Evolutionary conservation across 768 basidiomycete genomes (phyloP).

Genomic region (Tricholoma hemisulphureum): DNA sequence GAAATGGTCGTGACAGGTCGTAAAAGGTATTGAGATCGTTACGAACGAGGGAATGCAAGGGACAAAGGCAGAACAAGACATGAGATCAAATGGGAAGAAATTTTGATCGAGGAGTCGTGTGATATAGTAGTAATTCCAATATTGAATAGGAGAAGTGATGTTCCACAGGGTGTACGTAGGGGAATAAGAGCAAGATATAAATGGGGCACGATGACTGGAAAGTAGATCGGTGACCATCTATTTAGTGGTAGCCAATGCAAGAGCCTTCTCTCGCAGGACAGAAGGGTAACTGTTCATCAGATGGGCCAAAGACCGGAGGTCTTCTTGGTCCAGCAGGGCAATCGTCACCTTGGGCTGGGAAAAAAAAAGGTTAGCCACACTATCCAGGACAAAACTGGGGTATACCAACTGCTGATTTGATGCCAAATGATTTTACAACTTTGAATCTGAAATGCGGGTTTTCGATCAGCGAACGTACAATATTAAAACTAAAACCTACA

Average conservation of each 20-base stretch:
- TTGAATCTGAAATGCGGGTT: conserved; percentile 37
- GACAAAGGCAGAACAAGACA: background rate
- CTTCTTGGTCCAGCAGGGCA: conserved; percentile 77
- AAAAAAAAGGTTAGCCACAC: background rate
- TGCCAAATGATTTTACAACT: conserved; percentile 73
- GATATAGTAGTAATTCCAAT: conserved; percentile 1
- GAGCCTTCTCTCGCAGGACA: conserved; percentile 77
- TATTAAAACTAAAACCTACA: conserved; percentile 39
- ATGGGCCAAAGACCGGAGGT: conserved; percentile 78
- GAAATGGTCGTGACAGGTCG: conserved; percentile 22
- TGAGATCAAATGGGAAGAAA: background rate
- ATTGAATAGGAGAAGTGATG: background rate
- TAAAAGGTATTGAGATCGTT: conserved; percentile 10
- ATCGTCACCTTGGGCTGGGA: conserved; percentile 81
- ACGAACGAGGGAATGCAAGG: background rate
- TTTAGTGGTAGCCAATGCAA: conserved; percentile 31
- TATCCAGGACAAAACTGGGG: background rate
- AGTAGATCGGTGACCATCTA: conserved; percentile 15
- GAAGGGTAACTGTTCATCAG: conserved; percentile 85
- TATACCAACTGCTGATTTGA: conserved; percentile 70
- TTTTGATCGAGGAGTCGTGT: background rate
- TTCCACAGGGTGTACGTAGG: background rate
- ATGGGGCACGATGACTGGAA: conserved; percentile 1
- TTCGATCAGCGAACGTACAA: background rate
- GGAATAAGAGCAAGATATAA: conserved; percentile 4